A percentile compares a stretch with the other conserved stretches of the same genome.
Conservation (phyloP, 2,329 filamentous ascomycete genomes). For the Aspergillus niger region DNA sequence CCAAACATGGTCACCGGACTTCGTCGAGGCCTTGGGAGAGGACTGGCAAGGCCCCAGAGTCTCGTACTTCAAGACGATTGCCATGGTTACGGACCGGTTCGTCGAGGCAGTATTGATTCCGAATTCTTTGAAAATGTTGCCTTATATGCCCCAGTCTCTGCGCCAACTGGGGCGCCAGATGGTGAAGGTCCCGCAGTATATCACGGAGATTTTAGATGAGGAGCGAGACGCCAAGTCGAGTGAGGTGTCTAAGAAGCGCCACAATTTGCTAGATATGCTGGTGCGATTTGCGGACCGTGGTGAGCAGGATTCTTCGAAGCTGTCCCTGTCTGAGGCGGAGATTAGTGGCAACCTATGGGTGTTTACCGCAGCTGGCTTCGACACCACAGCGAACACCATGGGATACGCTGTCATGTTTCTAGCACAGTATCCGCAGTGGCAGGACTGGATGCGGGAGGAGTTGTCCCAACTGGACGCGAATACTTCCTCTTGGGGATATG, state of each 20-base stretch:
- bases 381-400: constrained; percentile 55
- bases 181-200: constrained; percentile 9
- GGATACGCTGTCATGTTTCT: constrained; percentile 53
- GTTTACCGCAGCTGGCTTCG: constrained; percentile 51
- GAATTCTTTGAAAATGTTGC: constrained; percentile 20
- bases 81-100: constrained; percentile 32
- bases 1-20: constrained; percentile 30
- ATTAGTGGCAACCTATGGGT: constrained; percentile 51
- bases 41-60: constrained; percentile 13
- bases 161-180: constrained; percentile 1
- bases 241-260: background rate
- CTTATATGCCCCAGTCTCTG: constrained; percentile 1
- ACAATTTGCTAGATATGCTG: constrained; percentile 12
- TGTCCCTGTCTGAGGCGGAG: constrained; percentile 41
- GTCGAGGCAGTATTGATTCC: constrained; percentile 33
- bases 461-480: constrained; percentile 39
- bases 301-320: constrained; percentile 19
- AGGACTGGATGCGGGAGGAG: constrained; percentile 57
- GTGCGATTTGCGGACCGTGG: constrained; percentile 6
- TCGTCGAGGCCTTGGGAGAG: constrained; percentile 20
- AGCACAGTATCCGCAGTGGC: constrained; percentile 50
- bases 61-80: constrained; percentile 39
- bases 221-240: background rate
- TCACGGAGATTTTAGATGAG: constrained; percentile 1
- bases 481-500: constrained; percentile 43